phyloP scores from a whole-genome alignment of 495 filamentous ascomycete species.

The Penicillium mononematosum region DNA sequence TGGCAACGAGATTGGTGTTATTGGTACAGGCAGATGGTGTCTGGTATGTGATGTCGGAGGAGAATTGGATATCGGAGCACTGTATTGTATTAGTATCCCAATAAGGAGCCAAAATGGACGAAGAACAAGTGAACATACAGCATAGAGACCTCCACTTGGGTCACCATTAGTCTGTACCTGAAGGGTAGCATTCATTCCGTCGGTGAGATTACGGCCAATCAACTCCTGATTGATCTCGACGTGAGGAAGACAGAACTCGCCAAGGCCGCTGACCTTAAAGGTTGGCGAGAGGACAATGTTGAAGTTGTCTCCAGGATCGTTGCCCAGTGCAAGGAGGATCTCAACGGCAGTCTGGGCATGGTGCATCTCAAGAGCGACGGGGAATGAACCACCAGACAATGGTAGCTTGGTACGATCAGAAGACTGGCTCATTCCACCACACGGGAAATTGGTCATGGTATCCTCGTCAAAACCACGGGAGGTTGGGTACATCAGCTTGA shows the following conservation, averaged over 20 bases:
- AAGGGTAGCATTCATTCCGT: slow-evolving; percentile 61
- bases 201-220: slow-evolving; percentile 32
- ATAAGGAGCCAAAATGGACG: background rate
- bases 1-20: slow-evolving; percentile 46
- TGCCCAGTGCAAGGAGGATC: slow-evolving; percentile 56
- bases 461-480: slow-evolving; percentile 55
- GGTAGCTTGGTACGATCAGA: slow-evolving; percentile 52
- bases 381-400: slow-evolving; percentile 47
- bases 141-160: slow-evolving; percentile 53
- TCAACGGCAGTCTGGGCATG: slow-evolving; percentile 55
- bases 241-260: slow-evolving; percentile 56
- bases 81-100: slow-evolving; percentile 20
- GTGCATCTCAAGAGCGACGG: slow-evolving; percentile 54
- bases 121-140: slow-evolving; percentile 36
- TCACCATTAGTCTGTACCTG: slow-evolving; percentile 59
- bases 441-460: slow-evolving; percentile 52
- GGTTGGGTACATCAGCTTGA: slow-evolving; percentile 56
- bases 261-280: slow-evolving; percentile 51
- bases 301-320: slow-evolving; percentile 51
- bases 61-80: slow-evolving; percentile 65
- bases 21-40: slow-evolving; percentile 49
- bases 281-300: slow-evolving; percentile 52
- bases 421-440: slow-evolving; percentile 53
- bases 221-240: slow-evolving; percentile 41
- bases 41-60: slow-evolving; percentile 26